Conservation (phyloP, 2,329 filamentous ascomycete species). For the Scytalidium lignicola region DNA sequence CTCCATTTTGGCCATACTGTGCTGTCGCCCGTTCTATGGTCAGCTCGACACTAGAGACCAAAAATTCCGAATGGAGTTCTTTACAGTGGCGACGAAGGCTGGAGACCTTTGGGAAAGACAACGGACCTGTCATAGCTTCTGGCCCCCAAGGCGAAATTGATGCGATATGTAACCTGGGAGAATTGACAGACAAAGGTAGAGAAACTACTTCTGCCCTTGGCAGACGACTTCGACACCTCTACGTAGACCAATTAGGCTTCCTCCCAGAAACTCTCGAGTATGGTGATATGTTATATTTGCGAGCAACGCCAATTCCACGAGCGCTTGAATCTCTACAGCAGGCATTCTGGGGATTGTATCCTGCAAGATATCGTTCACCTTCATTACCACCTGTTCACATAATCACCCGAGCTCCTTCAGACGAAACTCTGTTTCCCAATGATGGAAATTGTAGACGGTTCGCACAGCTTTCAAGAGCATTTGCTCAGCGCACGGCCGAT, state of each 20-base stretch:
- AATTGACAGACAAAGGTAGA: conserved; percentile 71
- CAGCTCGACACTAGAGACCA: conserved; percentile 51
- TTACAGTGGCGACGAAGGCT: conserved; percentile 64
- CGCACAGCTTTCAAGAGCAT: conserved; percentile 62
- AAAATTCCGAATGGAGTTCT: conserved; percentile 29
- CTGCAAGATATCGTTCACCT: conserved; percentile 42
- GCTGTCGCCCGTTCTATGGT: conserved; percentile 67
- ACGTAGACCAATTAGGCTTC: conserved; percentile 69
- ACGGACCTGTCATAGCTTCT: conserved; percentile 63
- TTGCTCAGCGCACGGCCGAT: conserved; percentile 65
- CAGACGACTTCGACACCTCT: conserved; percentile 61
- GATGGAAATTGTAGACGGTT: conserved; percentile 70
- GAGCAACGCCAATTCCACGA: conserved; percentile 68
- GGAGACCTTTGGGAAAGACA: conserved; percentile 71
- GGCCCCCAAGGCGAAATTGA: conserved; percentile 70
- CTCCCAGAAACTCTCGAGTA: conserved; percentile 54
- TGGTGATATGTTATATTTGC: conserved; percentile 63
- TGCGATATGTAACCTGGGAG: conserved; percentile 71
- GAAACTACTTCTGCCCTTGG: conserved; percentile 68
- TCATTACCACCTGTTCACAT: conserved; percentile 60
- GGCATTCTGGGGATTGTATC: conserved; percentile 70
- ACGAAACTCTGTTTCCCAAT: conserved; percentile 79
- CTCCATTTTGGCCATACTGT: conserved; percentile 85
- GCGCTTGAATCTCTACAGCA: conserved; percentile 76
- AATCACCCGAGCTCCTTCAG: conserved; percentile 55